These are phyloP conservation scores for Acephala macrosclerotiorum DNA, from an alignment of 2,329 filamentous ascomycete genomes.

Conservation along the genomic window DNA sequence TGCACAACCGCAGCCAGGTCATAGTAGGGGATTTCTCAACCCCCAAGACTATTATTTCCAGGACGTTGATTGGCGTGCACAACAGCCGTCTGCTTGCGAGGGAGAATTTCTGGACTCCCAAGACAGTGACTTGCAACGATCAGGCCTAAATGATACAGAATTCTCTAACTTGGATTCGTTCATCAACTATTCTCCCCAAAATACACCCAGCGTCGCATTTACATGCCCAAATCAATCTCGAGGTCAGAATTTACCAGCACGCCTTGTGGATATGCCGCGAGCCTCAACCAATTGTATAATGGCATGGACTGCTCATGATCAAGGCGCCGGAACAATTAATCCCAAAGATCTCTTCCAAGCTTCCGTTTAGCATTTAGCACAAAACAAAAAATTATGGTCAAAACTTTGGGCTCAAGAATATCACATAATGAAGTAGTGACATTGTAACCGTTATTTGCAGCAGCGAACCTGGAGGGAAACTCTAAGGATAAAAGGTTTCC, in stretches of 20 bases:
- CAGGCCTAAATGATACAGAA: constrained; percentile 7
- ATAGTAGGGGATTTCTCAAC: no score
- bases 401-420: neutral
- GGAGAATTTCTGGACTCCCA: constrained; percentile 2
- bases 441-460: constrained; percentile 2
- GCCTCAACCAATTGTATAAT: neutral
- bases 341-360: constrained; percentile 10
- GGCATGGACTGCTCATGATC: constrained; percentile 10
- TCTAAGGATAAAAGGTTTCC: no score
- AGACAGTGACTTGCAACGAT: constrained; percentile 9
- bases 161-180: constrained; percentile 5
- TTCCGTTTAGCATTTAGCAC: neutral
- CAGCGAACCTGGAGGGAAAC: no score
- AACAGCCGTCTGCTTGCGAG: neutral
- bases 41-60: constrained; percentile 11
- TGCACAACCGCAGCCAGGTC: no score
- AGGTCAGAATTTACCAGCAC: constrained; percentile 13
- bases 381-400: no score
- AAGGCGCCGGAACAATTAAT: constrained; percentile 15
- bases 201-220: constrained; percentile 7
- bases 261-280: constrained; percentile 11
- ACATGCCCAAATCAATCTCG: constrained; percentile 13
- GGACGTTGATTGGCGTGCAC: constrained; percentile 8
- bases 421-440: neutral
- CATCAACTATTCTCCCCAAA: constrained; percentile 9